phyloP scores from a whole-genome alignment of 805 yeast genomes.

The Priceomyces melissophilus region DNA sequence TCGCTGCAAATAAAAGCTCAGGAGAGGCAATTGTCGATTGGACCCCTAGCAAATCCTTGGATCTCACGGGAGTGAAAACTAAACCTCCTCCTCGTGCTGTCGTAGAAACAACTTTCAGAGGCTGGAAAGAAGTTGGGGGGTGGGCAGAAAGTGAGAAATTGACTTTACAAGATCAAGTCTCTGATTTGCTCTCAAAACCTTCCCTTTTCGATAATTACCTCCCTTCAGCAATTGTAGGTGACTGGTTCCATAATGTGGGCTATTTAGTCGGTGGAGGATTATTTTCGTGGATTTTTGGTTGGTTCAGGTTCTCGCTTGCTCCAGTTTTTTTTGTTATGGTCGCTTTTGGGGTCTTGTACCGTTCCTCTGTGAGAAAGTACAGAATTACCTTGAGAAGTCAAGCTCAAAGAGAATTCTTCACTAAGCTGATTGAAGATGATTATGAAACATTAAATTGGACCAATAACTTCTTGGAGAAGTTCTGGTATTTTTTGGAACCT shows the following conservation, averaged over 20 bases:
- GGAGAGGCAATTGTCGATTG: slow-evolving; percentile 12
- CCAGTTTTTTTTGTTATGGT: slow-evolving; percentile 74
- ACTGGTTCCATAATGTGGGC: slow-evolving; percentile 93
- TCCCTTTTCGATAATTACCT: slow-evolving; percentile 73
- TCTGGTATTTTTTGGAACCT: slow-evolving; percentile 92
- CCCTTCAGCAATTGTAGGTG: slow-evolving; percentile 80
- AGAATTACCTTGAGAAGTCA: slow-evolving; percentile 71
- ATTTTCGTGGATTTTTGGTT: slow-evolving; percentile 76
- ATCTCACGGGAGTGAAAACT: slow-evolving; percentile 25
- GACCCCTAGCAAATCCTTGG: slow-evolving; percentile 38
- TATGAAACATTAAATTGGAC: slow-evolving; percentile 96
- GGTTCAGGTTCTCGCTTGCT: slow-evolving; percentile 71
- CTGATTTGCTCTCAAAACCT: slow-evolving; percentile 65
- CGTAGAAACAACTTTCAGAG: slow-evolving; percentile 69
- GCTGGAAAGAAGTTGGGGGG: slow-evolving; percentile 93
- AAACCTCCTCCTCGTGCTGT: slow-evolving; percentile 47
- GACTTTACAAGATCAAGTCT: slow-evolving; percentile 64
- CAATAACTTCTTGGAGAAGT: slow-evolving; percentile 82
- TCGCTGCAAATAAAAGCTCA: slow-evolving; percentile 2
- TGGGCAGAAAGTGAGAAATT: slow-evolving; percentile 71
- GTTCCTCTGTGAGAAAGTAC: slow-evolving; percentile 80
- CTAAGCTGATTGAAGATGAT: slow-evolving; percentile 78
- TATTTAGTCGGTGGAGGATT: slow-evolving; percentile 63
- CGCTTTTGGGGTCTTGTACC: slow-evolving; percentile 63
- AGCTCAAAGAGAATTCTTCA: slow-evolving; percentile 81